Evolutionary conservation across 2,329 filamentous ascomycete species (phyloP).

Genomic region (Chaetomiaceae sp.): DNA sequence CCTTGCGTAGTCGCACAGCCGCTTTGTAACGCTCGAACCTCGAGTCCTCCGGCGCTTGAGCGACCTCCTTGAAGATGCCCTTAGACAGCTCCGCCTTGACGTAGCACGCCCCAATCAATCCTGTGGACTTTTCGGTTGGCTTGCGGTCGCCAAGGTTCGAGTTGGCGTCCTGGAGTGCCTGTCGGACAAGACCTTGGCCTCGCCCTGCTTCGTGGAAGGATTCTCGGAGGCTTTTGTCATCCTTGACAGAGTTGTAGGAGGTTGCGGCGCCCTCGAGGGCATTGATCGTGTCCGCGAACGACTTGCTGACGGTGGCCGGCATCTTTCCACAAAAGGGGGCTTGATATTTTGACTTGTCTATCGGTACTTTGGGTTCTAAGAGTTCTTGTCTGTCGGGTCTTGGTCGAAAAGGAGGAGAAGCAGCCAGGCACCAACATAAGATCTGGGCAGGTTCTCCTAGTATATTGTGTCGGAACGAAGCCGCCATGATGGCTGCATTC

Average conservation of each 20-base stretch:
- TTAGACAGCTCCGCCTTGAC: conserved; percentile 2
- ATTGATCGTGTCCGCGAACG: background rate
- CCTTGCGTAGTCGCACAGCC: background rate
- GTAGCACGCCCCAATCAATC: background rate
- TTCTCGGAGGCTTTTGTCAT: conserved; percentile 4
- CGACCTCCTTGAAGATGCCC: conserved; percentile 7
- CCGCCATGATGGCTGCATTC: too few relatives aligned
- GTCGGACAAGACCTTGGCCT: conserved; percentile 4
- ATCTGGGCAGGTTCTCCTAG: background rate
- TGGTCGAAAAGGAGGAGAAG: background rate
- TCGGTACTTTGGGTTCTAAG: too few relatives aligned
- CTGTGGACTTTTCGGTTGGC: conserved; percentile 5
- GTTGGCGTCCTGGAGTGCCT: conserved; percentile 3
- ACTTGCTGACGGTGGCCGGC: background rate
- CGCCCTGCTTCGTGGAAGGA: conserved; percentile 2
- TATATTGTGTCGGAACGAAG: too few relatives aligned
- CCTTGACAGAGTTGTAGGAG: conserved; percentile 5
- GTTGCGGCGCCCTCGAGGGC: background rate
- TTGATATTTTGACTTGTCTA: too few relatives aligned
- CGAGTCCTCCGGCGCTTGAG: conserved; percentile 3
- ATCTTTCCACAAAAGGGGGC: background rate
- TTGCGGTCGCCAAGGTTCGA: conserved; percentile 1
- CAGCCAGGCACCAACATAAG: background rate
- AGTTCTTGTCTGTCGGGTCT: too few relatives aligned
- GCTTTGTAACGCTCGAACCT: conserved; percentile 2